Base-by-base conservation (phyloP, 495 filamentous ascomycete genomes). In the Parathielavia appendiculata region DNA sequence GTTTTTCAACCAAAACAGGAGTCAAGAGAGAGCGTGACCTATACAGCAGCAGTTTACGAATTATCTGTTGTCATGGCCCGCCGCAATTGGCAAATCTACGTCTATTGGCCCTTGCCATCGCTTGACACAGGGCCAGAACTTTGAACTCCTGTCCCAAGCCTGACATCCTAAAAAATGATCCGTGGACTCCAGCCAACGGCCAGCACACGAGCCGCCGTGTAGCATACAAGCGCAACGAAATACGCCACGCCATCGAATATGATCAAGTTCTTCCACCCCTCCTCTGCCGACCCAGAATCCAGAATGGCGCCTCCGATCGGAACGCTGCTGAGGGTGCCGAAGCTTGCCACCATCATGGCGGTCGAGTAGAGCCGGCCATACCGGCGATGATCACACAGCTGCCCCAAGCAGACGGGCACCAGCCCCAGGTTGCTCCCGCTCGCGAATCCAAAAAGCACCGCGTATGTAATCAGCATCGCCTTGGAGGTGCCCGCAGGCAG, bases 291-390 rank as follows among this genome's bases (percentile, higher is more conserved):
- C 2, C 63, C 65, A 49, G 76, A 66, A 17, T 77, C 72, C 36
- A 90, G 61, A 36, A 92, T 81, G 38, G 85, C 79, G 16, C 92
- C 92, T 0, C 88, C 92, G 61, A 97, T 95, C 0, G 92, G 92
- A 22, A 95, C 83, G 22, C 90, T 91, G 20, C 87, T 93, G 36
- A 97, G 75, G 8, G 88, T 89, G 0, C 90, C 91, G 70, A 97
- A 90, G 59, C 87, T 90, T 32, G 92, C 92, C 35, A 95, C 79
- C 63, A 91, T 93, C 72, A 95, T 93, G 57, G 86, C 86, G 2
- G 91, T 93, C 16, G 91, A 87, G 63, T 85, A 95, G 61, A 88
- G 91, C 51, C 88, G 76, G 5, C 92, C 92, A 61, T 93, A 96
- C 51, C 92, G 76, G 54, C 91, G 82, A 5, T 91, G 89, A 54